Conservation (phyloP, 768 basidiomycete genomes). For the Russula ochroleuca region DNA sequence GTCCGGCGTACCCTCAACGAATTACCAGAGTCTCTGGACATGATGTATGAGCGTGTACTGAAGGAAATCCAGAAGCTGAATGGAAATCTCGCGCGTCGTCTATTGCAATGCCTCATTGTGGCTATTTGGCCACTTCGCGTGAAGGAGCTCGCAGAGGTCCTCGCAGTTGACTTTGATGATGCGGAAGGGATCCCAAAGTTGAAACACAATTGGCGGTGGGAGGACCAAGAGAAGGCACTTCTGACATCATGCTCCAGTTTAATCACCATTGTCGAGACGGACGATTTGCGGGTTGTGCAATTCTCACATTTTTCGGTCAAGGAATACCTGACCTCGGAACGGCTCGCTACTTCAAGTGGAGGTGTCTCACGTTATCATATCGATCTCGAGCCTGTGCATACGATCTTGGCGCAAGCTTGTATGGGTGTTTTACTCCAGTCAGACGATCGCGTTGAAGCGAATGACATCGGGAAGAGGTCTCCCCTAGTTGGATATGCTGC, state of each 20-base stretch:
- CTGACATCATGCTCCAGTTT: constrained; percentile 1
- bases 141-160: neutral
- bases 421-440: neutral
- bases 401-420: neutral
- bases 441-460: neutral
- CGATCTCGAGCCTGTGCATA: neutral
- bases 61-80: neutral
- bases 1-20: neutral
- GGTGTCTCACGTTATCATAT: neutral
- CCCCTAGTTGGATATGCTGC: neutral
- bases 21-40: neutral
- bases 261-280: neutral
- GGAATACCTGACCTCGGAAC: neutral
- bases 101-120: neutral
- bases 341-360: neutral
- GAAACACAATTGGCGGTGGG: neutral
- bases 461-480: neutral
- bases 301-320: constrained; percentile 1
- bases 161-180: neutral
- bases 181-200: neutral
- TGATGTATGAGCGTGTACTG: neutral
- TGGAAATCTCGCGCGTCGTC: neutral
- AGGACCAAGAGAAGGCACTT: constrained; percentile 1
- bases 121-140: neutral
- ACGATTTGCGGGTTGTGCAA: neutral